Evolutionary conservation across 208 protist genomes (phyloP), one percentile per base, ranked within the genome.

Genomic region (Trypanosoma lewisi): DNA sequence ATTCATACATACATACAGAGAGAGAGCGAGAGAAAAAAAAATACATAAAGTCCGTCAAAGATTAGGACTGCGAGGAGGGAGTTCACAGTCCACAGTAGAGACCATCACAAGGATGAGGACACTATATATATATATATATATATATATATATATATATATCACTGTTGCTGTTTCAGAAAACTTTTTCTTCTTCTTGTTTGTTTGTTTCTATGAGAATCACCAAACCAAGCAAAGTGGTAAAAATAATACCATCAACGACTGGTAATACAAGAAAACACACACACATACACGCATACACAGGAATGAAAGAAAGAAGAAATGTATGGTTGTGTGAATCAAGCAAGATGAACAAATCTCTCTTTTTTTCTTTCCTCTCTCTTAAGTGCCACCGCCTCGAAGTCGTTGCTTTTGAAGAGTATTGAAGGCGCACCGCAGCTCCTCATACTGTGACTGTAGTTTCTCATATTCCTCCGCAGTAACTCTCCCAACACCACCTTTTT

Each of bases 361-460:
- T 19, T 50, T 50, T 19, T 19, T 23, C n/a, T 36, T 54, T 23
- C 37, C 17, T 33, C 42, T 39, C 4, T 30, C 3, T 51, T 25
- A 49, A 11, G 4, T 34, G 4, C 14, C 56, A 23, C 16, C 39
- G n/a, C 12, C 23, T n/a, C 7, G 28, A 37, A 68, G 52, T 23
- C 17, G 21, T n/a, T 68, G 52, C 53, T 48, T 50, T 47, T 70
- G 64, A 54, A 63, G 47, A 17, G 33, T 27, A 48, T 70, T 70
- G 31, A 70, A 70, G 11, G 64, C 64, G 21, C 8, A 28, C 30
- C 64, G 64, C 33, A 70, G 28, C 23, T 70, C 64, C 45, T 70
- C 64, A 55, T 70, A 70, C 14, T 70, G 39, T 14, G 33, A 45
- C 25, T 49, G 36, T 44, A 70, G 30, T 30, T 63, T 14, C 28